phyloP scores from a whole-genome alignment of 1,139 yeast genomes.

The Yamadazyma songkhlaensis region DNA sequence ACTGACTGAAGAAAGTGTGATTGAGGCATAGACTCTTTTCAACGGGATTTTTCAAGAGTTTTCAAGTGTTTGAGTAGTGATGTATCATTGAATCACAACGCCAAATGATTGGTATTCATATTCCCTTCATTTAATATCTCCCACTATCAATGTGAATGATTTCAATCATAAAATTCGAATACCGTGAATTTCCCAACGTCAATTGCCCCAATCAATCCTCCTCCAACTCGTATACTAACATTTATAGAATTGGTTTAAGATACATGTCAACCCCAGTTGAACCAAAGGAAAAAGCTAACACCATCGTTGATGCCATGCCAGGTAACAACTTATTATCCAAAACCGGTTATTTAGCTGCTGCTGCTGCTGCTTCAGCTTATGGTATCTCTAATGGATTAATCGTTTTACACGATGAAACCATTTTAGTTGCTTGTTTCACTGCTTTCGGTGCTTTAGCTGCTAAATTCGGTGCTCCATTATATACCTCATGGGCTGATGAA shows the following conservation, averaged over 20 bases:
- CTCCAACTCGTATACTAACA: slow-evolving; percentile 11
- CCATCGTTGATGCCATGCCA: slow-evolving; percentile 90
- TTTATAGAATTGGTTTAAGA: slow-evolving; percentile 57
- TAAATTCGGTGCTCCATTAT: slow-evolving; percentile 90
- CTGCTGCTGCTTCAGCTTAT: slow-evolving; percentile 90
- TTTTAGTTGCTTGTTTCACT: slow-evolving; percentile 75
- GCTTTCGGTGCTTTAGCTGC: slow-evolving; percentile 74
- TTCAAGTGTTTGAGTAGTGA: too few species aligned
- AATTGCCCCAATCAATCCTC: too few species aligned
- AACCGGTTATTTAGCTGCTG: slow-evolving; percentile 93
- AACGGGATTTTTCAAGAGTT: too few species aligned
- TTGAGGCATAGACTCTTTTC: too few species aligned
- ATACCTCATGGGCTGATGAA: slow-evolving; percentile 92
- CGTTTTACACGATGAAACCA: slow-evolving; percentile 91
- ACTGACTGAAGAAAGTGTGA: too few species aligned
- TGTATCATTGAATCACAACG: too few species aligned
- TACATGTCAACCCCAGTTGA: slow-evolving; percentile 65
- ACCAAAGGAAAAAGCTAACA: slow-evolving; percentile 88
- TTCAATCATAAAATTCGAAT: too few species aligned
- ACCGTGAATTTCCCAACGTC: too few species aligned
- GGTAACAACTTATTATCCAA: slow-evolving; percentile 85
- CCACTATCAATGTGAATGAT: too few species aligned
- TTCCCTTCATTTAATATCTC: too few species aligned
- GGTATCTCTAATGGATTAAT: slow-evolving; percentile 92
- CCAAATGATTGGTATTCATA: too few species aligned